Percentiles rank a stretch among this genome's conserved stretches.
Conservation (phyloP, 2,329 filamentous ascomycete species). For the Chalara sp. region DNA sequence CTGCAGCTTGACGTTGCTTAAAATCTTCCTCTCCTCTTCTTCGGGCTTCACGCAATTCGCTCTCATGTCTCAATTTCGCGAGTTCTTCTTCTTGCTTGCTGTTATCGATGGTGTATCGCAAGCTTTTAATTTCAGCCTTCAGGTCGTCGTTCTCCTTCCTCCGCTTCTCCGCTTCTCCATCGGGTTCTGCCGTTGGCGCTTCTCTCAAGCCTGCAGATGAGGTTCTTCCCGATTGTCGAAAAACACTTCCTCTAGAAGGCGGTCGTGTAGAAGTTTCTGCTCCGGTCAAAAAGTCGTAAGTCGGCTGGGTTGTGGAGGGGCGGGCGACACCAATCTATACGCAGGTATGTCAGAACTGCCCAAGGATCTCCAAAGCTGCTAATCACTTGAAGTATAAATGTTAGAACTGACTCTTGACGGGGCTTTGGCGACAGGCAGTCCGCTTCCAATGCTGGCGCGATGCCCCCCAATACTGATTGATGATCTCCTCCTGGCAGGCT, state of each 20-base stretch:
- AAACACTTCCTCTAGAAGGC: slow-evolving; percentile 17
- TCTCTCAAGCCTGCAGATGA: slow-evolving; percentile 50
- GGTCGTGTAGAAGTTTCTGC: slow-evolving; percentile 34
- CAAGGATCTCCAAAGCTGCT: neutral
- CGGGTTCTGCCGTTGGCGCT: slow-evolving; percentile 36
- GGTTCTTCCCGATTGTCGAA: slow-evolving; percentile 39
- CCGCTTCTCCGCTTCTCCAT: slow-evolving; percentile 18
- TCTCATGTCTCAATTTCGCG: slow-evolving; percentile 68
- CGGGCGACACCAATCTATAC: slow-evolving; percentile 38
- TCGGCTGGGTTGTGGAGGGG: slow-evolving; percentile 42
- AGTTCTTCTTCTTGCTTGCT: slow-evolving; percentile 84
- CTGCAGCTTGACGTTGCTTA: slow-evolving; percentile 55
- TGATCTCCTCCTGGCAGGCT: slow-evolving; percentile 19
- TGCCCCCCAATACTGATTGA: slow-evolving; percentile 16
- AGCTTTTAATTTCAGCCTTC: slow-evolving; percentile 80
- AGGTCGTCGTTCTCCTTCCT: slow-evolving; percentile 60
- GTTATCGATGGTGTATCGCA: slow-evolving; percentile 83
- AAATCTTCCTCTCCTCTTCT: slow-evolving; percentile 82
- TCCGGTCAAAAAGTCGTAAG: slow-evolving; percentile 53
- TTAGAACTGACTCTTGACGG: slow-evolving; percentile 22
- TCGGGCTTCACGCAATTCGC: slow-evolving; percentile 75
- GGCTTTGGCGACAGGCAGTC: slow-evolving; percentile 22
- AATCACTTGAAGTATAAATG: neutral
- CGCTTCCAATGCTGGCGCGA: slow-evolving; percentile 23
- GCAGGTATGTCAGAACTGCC: neutral